Base-by-base conservation (phyloP, 192 early-diverging fungal genomes). In the Backusella morwellensis region DNA sequence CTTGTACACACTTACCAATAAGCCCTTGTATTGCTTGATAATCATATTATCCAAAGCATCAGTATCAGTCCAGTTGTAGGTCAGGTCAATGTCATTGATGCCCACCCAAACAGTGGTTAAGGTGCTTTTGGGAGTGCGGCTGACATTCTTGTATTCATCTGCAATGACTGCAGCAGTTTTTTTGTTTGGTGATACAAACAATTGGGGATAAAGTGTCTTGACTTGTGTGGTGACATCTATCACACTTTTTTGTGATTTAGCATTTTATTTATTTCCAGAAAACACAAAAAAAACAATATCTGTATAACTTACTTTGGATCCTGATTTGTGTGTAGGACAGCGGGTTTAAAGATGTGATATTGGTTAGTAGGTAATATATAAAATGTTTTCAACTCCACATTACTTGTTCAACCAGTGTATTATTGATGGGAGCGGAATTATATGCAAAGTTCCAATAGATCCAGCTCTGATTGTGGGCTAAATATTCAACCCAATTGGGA, bases 401-500 rank as follows among this genome's bases (percentile, higher is more conserved):
- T 70, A 77, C 75, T 35, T 77, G 75, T 1, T 56, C 34, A 32
- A 63, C 68, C 6, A 77, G 12, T 38, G 66, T 23, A 26, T 77
- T 59, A 9, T 50, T 47, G 6, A 77, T 50, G 35, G 75, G 75
- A n/a, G 75, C 75, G 34, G 67, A 70, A 36, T 77, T 77, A 23
- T 77, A 77, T 14, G 75, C 75, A 35, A 77, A 70, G 21, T 77
- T 50, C 75, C 75, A 77, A 56, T 35, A 36, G 6, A 15, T 44
- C 40, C 69, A 42, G 29, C 11, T 7, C 35, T 23, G 17, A 15
- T 17, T 21, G 19, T 70, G 8, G 14, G 68, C 54, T 70, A 77
- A 50, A 54, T 77, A 77, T 54, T 70, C 42, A 6, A 77, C 68
- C 75, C 75, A 77, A 77, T 77, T 77, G 6, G 47, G 68, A 6